These are phyloP conservation scores for Fraxinus nigra DNA, from an alignment of 305 asterid genomes.

Conservation along the genomic window DNA sequence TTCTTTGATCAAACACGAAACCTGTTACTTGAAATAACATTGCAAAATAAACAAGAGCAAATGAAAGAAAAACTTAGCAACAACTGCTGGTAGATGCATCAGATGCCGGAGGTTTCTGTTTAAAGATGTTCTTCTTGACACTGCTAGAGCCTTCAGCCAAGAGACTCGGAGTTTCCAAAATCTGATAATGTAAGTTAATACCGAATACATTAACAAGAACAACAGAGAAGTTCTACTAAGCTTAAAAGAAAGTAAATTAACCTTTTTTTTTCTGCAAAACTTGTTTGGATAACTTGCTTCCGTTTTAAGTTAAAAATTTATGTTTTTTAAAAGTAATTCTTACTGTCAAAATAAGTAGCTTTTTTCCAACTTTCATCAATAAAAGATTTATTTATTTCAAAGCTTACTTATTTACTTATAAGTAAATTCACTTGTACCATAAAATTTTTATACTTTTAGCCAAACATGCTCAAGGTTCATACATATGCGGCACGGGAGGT, in stretches of 20 bases:
- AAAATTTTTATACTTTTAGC: neutral
- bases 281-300: neutral
- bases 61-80: slow-evolving; percentile 50
- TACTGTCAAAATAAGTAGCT: neutral
- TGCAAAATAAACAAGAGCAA: neutral
- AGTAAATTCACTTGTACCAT: neutral
- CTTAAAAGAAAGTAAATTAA: neutral
- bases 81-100: slow-evolving; percentile 76
- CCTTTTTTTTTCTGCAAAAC: neutral
- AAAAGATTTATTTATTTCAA: neutral
- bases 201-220: neutral
- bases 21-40: neutral
- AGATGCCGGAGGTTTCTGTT: slow-evolving; percentile 75
- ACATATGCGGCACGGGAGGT: neutral
- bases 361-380: neutral
- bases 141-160: slow-evolving; percentile 79
- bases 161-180: slow-evolving; percentile 87
- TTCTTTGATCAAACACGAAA: slow-evolving; percentile 12
- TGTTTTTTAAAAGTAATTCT: neutral
- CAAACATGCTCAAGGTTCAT: neutral
- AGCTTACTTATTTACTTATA: neutral
- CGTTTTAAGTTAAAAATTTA: neutral
- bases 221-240: neutral
- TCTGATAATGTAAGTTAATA: slow-evolving; percentile 39
- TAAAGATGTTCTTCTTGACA: slow-evolving; percentile 79